Evolutionary conservation across 306 rosid species (phyloP).

Genomic region (Aeschynomene evenia): DNA sequence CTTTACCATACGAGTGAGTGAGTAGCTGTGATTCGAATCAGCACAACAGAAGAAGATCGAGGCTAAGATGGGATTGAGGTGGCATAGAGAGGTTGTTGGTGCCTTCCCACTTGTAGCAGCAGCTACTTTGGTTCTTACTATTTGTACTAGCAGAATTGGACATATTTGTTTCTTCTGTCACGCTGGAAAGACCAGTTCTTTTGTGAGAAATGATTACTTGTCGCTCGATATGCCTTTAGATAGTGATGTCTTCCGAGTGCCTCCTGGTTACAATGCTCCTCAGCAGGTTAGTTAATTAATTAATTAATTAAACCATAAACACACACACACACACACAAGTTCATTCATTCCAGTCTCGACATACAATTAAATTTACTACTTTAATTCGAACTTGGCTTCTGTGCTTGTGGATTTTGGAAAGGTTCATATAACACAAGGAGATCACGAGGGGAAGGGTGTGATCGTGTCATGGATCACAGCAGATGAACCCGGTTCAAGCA

Average conservation of each 20-base stretch:
- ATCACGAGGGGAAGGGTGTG: conserved; percentile 61
- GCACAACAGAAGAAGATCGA: not conserved
- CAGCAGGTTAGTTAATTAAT: too few relatives aligned
- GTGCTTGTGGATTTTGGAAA: conserved; percentile 30
- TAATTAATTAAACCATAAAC: too few relatives aligned
- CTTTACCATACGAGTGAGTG: not conserved
- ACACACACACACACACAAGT: too few relatives aligned
- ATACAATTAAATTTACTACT: too few relatives aligned
- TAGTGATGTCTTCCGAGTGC: conserved; percentile 58
- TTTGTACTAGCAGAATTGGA: conserved; percentile 15
- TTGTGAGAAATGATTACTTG: conserved; percentile 49
- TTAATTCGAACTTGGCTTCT: not conserved
- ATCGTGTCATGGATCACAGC: conserved; percentile 73
- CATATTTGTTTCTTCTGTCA: conserved; percentile 26
- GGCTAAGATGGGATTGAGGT: conserved; percentile 9
- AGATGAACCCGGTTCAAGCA: conserved; percentile 59
- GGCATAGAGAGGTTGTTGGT: not conserved
- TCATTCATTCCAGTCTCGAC: too few relatives aligned
- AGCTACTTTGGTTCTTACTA: conserved; percentile 39
- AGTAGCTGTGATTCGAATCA: not conserved
- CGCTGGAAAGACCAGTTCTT: conserved; percentile 49
- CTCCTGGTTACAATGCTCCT: conserved; percentile 75
- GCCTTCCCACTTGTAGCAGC: not conserved
- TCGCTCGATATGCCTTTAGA: conserved; percentile 63
- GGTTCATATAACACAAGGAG: conserved; percentile 94